Percentiles rank a stretch among this genome's conserved stretches.
phyloP scores from a whole-genome alignment of 331 rosid species.

The Arachis monticola region DNA sequence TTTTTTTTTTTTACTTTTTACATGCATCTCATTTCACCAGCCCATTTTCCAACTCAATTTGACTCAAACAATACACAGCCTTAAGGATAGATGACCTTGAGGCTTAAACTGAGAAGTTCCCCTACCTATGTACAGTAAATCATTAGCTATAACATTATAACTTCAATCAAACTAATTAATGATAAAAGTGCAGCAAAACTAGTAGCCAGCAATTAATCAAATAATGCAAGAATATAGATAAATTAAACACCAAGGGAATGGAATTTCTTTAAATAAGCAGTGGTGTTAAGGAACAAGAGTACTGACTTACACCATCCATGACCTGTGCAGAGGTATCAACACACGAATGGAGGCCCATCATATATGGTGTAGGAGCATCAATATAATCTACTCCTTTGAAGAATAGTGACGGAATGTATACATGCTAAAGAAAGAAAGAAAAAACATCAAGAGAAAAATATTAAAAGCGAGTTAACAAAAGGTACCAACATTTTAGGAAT shows the following conservation, averaged over 20 bases:
- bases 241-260: conserved; percentile 17
- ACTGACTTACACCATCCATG: conserved; percentile 93
- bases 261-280: conserved; percentile 6
- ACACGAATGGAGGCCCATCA: conserved; percentile 99
- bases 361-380: conserved; percentile 98
- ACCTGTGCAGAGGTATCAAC: conserved; percentile 81
- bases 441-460: conserved; percentile 45
- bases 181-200: conserved; percentile 6
- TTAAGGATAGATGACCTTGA: conserved; percentile 9
- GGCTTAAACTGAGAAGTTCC: neutral
- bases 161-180: conserved; percentile 23
- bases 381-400: conserved; percentile 99
- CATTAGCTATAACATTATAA: conserved; percentile 16
- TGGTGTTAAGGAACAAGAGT: conserved; percentile 22
- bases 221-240: conserved; percentile 24
- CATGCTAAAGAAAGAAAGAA: conserved; percentile 73
- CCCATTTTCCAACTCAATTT: conserved; percentile 20
- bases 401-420: conserved; percentile 98
- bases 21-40: conserved; percentile 8
- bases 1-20: neutral
- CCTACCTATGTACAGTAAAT: neutral
- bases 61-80: neutral
- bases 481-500: conserved; percentile 32
- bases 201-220: conserved; percentile 23
- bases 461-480: conserved; percentile 51